Evolutionary conservation across 495 filamentous ascomycete genomes (phyloP), one percentile per base, ranked within the genome.

Genomic region (Xylaria telfairii): DNA sequence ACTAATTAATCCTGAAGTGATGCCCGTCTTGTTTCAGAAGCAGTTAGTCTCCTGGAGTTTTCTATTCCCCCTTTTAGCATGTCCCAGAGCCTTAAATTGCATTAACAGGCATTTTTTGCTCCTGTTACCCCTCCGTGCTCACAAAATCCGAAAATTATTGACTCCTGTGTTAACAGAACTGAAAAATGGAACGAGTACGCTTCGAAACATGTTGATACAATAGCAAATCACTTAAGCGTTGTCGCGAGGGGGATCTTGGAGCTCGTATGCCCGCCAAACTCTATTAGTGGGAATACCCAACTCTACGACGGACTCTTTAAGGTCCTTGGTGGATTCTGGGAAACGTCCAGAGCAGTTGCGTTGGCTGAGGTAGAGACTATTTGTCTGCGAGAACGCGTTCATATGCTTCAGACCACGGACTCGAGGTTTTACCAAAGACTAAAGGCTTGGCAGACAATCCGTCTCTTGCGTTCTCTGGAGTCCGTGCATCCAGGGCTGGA

Each of bases 141-240:
- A n/a, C n/a, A n/a, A n/a, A n/a, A n/a, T n/a, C n/a, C n/a, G n/a
- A n/a, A n/a, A n/a, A n/a, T n/a, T n/a, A n/a, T n/a, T n/a, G n/a
- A n/a, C n/a, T n/a, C n/a, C n/a, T n/a, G n/a, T n/a, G n/a, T n/a
- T n/a, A n/a, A n/a, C n/a, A n/a, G n/a, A n/a, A 61, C 57, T 10
- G 32, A 39, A 24, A 61, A 61, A 15, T 61, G 57, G 57, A 32
- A 41, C 17, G 67, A 70, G 28, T 71, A 85, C 12, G 70, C 73
- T 24, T 74, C 74, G 1, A 72, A 80, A 46, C 76, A 77, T n/a
- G 76, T 80, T 7, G 77, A 76, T 0, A 79, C 80, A n/a, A 54
- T 69, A 7, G 13, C 77, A 4, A 60, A 77, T 19, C 72, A 39
- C 21, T 5, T 61, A 12, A 32, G 32, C 19, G 34, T 39, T 24